These are phyloP conservation scores for Penicillium odoratum DNA, from an alignment of 495 filamentous ascomycete species.

Conservation along the genomic window DNA sequence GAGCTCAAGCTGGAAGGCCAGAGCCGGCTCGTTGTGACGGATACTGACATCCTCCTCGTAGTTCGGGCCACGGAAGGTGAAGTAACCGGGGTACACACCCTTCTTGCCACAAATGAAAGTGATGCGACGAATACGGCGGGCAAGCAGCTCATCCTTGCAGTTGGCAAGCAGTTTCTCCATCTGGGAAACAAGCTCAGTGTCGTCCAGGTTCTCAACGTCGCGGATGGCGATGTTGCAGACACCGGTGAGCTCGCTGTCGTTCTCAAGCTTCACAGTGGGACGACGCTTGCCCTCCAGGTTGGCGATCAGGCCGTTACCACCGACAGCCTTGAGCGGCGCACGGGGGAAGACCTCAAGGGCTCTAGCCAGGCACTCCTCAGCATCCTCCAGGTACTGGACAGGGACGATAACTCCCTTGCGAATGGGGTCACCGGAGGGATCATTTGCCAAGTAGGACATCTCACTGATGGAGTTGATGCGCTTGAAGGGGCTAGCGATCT, in stretches of 20 bases:
- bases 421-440: slow-evolving; percentile 68
- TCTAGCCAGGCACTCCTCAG: slow-evolving; percentile 76
- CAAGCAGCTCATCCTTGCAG: slow-evolving; percentile 78
- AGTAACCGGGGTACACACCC: slow-evolving; percentile 95
- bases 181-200: slow-evolving; percentile 73
- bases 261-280: slow-evolving; percentile 50
- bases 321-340: slow-evolving; percentile 31
- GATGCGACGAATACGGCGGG: slow-evolving; percentile 79
- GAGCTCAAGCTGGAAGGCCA: slow-evolving; percentile 97
- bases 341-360: slow-evolving; percentile 81
- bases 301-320: slow-evolving; percentile 59
- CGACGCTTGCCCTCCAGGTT: slow-evolving; percentile 73
- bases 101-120: slow-evolving; percentile 97
- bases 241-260: slow-evolving; percentile 76
- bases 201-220: slow-evolving; percentile 84
- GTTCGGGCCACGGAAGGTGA: slow-evolving; percentile 89
- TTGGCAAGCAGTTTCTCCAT: slow-evolving; percentile 75
- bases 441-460: slow-evolving; percentile 79
- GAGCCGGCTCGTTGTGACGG: slow-evolving; percentile 92
- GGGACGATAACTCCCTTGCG: slow-evolving; percentile 94
- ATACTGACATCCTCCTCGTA: slow-evolving; percentile 93
- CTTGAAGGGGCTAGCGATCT: slow-evolving; percentile 61
- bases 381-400: slow-evolving; percentile 89
- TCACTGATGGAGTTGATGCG: slow-evolving; percentile 93
- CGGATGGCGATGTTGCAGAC: slow-evolving; percentile 91